Percentiles rank a stretch among this genome's conserved stretches.
phyloP scores from a whole-genome alignment of 2,329 filamentous ascomycete species.

The Amphichorda felina region DNA sequence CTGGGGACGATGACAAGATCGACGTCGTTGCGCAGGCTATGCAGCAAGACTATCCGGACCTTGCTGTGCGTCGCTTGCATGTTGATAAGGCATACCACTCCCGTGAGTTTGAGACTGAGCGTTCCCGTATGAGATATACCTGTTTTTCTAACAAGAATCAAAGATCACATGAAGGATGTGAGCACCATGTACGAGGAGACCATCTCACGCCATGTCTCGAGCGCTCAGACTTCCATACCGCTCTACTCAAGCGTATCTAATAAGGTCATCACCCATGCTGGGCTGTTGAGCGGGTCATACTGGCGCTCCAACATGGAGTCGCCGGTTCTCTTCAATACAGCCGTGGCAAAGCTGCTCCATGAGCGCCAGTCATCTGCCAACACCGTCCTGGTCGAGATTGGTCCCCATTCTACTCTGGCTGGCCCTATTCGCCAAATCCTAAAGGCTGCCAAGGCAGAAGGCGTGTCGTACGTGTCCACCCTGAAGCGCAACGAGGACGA shows the following conservation, averaged over 20 bases:
- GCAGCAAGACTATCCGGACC: slow-evolving; percentile 14
- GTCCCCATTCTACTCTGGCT: slow-evolving; percentile 6
- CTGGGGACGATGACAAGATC: slow-evolving; percentile 12
- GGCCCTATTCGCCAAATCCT: slow-evolving; percentile 12
- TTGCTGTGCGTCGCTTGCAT: slow-evolving; percentile 18
- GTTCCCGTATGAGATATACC: too few relatives aligned
- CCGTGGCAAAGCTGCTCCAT: slow-evolving; percentile 5
- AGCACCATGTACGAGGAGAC: slow-evolving; percentile 10
- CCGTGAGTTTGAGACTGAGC: too few relatives aligned
- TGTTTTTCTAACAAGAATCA: too few relatives aligned
- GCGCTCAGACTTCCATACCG: not conserved
- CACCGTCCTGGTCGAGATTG: slow-evolving; percentile 5
- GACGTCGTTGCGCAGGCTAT: slow-evolving; percentile 18
- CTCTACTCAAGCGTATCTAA: not conserved
- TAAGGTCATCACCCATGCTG: not conserved
- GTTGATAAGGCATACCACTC: slow-evolving; percentile 32
- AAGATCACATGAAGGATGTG: slow-evolving; percentile 19
- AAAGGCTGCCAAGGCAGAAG: slow-evolving; percentile 5
- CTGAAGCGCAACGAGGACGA: not conserved
- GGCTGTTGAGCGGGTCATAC: slow-evolving; percentile 3
- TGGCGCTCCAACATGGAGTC: slow-evolving; percentile 8
- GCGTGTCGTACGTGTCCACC: not conserved
- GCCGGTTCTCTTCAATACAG: slow-evolving; percentile 5
- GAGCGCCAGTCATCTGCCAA: slow-evolving; percentile 6
- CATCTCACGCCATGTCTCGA: not conserved